phyloP scores from a whole-genome alignment of 768 basidiomycete genomes.

The Ramaria sp. region DNA sequence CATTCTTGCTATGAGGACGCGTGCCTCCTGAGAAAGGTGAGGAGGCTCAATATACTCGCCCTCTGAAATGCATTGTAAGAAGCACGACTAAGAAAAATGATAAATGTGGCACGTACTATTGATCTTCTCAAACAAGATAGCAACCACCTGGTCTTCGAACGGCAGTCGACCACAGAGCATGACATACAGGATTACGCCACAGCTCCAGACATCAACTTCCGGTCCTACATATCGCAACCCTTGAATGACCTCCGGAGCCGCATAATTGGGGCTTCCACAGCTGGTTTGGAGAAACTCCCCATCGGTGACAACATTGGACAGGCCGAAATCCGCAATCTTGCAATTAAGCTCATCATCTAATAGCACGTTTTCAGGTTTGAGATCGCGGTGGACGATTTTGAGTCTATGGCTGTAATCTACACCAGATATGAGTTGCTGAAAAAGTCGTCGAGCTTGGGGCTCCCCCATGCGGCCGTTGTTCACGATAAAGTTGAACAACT shows the following conservation, averaged over 20 bases:
- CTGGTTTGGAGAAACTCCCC: conserved; percentile 96
- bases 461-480: conserved; percentile 88
- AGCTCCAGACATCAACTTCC: conserved; percentile 98
- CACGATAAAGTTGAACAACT: conserved; percentile 98
- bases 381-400: conserved; percentile 95
- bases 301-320: conserved; percentile 92
- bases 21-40: conserved; percentile 71
- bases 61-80: conserved; percentile 34
- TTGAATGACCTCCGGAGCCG: conserved; percentile 94
- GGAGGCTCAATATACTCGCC: conserved; percentile 79
- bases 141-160: conserved; percentile 96
- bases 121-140: conserved; percentile 88
- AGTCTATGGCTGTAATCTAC: conserved; percentile 95
- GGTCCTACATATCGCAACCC: conserved; percentile 95
- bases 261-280: conserved; percentile 97
- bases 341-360: conserved; percentile 79
- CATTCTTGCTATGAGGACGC: conserved; percentile 76
- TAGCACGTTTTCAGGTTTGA: conserved; percentile 95
- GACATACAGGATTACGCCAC: conserved; percentile 97
- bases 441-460: conserved; percentile 80
- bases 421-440: conserved; percentile 96
- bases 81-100: background rate
- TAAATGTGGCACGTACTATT: conserved; percentile 42
- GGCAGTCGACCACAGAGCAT: conserved; percentile 93
- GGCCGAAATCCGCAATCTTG: conserved; percentile 98